These are phyloP conservation scores for Diplodia scrobiculata DNA, from an alignment of 2,329 filamentous ascomycete species.

Conservation along the genomic window DNA sequence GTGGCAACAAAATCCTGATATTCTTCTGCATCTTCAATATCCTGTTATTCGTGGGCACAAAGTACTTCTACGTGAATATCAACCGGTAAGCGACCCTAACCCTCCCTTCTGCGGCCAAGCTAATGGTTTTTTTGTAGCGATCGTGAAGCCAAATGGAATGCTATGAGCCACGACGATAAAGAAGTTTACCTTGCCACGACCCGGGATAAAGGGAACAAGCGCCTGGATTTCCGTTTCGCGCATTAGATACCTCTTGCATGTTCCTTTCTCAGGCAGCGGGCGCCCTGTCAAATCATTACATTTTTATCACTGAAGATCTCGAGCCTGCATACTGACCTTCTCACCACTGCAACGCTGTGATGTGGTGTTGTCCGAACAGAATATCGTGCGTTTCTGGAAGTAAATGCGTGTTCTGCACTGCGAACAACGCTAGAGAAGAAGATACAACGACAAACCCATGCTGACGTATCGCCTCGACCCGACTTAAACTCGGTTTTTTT, in stretches of 20 bases:
- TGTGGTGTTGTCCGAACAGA: neutral
- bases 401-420: neutral
- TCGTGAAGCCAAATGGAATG: slow-evolving; percentile 53
- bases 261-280: neutral
- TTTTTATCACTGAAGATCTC: neutral
- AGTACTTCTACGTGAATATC: slow-evolving; percentile 54
- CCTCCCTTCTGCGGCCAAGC: neutral
- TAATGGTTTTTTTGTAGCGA: neutral
- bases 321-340: neutral
- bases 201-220: slow-evolving; percentile 46
- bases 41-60: slow-evolving; percentile 52
- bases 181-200: slow-evolving; percentile 51
- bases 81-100: slow-evolving; percentile 43
- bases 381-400: neutral
- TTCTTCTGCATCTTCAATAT: slow-evolving; percentile 53
- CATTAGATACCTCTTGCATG: slow-evolving; percentile 8
- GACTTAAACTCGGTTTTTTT: neutral
- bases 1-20: slow-evolving; percentile 57
- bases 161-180: slow-evolving; percentile 54
- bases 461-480: neutral
- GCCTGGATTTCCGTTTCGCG: slow-evolving; percentile 45
- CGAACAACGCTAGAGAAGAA: neutral
- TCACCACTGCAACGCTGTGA: neutral
- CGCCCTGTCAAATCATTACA: neutral
- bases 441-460: neutral